Base-by-base conservation (phyloP, 179 eudicot species). In the Patellifolia procumbens region DNA sequence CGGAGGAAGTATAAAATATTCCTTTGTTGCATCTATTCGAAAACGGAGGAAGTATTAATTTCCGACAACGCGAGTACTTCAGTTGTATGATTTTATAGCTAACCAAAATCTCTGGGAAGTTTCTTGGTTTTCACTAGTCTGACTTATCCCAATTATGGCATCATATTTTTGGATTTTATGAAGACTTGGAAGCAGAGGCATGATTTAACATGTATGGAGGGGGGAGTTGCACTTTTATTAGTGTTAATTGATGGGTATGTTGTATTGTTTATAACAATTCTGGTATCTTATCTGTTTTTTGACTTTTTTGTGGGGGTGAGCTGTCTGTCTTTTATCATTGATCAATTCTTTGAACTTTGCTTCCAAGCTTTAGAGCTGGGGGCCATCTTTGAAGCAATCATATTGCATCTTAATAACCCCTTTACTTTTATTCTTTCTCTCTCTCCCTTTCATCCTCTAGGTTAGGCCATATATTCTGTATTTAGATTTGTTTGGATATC, bases 271-370 rank as follows among this genome's bases (percentile, higher is more conserved):
- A n/a, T 32, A 43, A 72, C 56, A 42, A 46, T 81, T 74, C 12
- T 81, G 60, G 78, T 52, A 62, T 77, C 68, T 81, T 74, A 74
- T 74, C 81, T 77, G 84, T 81, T 62, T 60, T 74, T 81, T 78
- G 84, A 81, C 84, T 43, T 69, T 72, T 76, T 78, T 32, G 59
- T 48, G 52, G 13, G 13, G 11, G 80, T 31, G 78, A 74, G 76
- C n/a, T 43, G 53, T 67, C 51, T 81, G 83, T 76, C 76, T 73
- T 19, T 45, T 68, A 51, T 64, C 34, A 76, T n/a, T 34, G 13
- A 60, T 73, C 84, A 74, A 61, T 77, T 7, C 80, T 77, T 77
- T 68, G 81, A 51, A 77, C 81, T 72, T 82, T 70, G 79, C 76
- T 78, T 82, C 32, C 68, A 70, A 74, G 63, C 81, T 78, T 81